phyloP scores from a whole-genome alignment of 306 rosid genomes.

The Hippophae tibetana region DNA sequence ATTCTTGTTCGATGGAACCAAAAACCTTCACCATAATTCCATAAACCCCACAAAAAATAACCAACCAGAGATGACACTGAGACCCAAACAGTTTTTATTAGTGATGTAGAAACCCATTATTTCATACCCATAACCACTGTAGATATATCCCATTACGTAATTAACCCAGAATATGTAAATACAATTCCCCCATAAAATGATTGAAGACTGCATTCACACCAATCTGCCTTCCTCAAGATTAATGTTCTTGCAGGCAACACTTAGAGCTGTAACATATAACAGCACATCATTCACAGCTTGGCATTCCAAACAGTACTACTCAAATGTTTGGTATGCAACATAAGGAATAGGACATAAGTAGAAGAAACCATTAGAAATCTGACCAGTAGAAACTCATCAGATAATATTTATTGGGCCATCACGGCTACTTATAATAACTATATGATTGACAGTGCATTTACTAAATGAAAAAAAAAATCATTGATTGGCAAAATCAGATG shows the following conservation, averaged over 20 bases:
- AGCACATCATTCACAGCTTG: slow-evolving; percentile 60
- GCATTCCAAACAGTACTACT: slow-evolving; percentile 46
- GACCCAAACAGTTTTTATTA: slow-evolving; percentile 29
- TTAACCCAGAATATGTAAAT: slow-evolving; percentile 35
- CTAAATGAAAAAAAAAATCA: background rate
- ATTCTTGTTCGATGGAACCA: slow-evolving; percentile 17
- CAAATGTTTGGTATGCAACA: slow-evolving; percentile 27
- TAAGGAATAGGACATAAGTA: slow-evolving; percentile 16
- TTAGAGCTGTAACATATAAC: slow-evolving; percentile 95
- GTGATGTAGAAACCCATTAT: slow-evolving; percentile 36
- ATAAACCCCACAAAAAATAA: slow-evolving; percentile 30
- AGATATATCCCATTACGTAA: slow-evolving; percentile 28
- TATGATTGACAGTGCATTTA: background rate
- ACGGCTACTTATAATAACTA: background rate
- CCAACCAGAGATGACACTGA: slow-evolving; percentile 25
- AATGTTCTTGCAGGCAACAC: slow-evolving; percentile 51
- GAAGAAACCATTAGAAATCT: slow-evolving; percentile 4
- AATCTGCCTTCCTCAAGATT: slow-evolving; percentile 85
- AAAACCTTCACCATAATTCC: slow-evolving; percentile 19
- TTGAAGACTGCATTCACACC: slow-evolving; percentile 63
- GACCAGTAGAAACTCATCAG: slow-evolving; percentile 2
- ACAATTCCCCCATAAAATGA: slow-evolving; percentile 40
- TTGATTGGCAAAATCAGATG: background rate
- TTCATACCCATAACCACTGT: slow-evolving; percentile 34
- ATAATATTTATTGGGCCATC: background rate